Evolutionary conservation across 768 basidiomycete species (phyloP), one percentile per base, ranked within the genome.

Genomic region (Ephemerocybe angulata): DNA sequence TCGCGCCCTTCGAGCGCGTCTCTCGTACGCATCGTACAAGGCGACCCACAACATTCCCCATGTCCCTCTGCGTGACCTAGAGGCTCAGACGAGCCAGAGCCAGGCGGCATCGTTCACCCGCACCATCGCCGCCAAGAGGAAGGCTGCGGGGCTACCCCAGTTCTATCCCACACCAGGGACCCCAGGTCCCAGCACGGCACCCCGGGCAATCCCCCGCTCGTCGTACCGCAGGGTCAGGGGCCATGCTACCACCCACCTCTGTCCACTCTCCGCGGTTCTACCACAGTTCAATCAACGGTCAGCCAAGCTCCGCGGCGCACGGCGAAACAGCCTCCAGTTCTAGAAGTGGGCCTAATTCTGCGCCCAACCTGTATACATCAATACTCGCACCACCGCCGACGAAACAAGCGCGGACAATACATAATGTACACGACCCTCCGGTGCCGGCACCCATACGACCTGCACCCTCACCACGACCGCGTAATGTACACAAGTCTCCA

Each of bases 21-120:
- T 93, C 50, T 81, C 88, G 0, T 90, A 90, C 70, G 90, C 90
- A 22, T 86, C 87, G 1, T 91, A 87, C 79, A 93, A 93, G 72
- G 88, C 90, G 4, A 78, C 79, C 13, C 81, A 90, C 68, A 87
- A 90, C 67, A 71, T 88, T 53, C 74, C 85, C 10, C 81, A 84
- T 53, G 73, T 84, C 48, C 76, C 85, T 42, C 72, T 91, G 47
- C 78, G 79, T 63, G 88, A 91, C 58, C 79, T 90, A 44, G 91
- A 93, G 67, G 78, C 81, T 15, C 84, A 84, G 63, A 70, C 73
- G 37, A 63, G 60, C 56, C 77, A 81, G 63, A 69, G 71, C 53
- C 73, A 74, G 56, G 67, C 74, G 3, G 62, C 70, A 25, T 67
- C 73, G 44, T 73, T 76, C 57, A 68, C 75, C 69, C 80, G 82